These are phyloP conservation scores for Nigrospora osmanthi DNA, from an alignment of 2,329 filamentous ascomycete species.

Conservation along the genomic window DNA sequence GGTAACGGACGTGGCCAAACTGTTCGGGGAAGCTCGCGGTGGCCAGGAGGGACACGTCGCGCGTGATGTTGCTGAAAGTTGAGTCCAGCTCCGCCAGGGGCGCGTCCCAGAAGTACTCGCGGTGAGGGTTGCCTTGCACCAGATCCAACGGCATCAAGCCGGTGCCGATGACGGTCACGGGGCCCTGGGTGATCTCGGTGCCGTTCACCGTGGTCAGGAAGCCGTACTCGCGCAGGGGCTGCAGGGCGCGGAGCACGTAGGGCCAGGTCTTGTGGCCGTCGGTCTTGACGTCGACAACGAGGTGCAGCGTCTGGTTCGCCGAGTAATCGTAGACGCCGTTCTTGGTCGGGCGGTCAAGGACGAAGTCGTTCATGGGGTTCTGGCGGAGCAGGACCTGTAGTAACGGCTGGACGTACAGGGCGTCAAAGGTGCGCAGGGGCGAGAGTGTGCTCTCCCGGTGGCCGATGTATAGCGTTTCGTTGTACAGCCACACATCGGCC, in stretches of 20 bases:
- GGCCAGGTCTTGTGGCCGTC: constrained; percentile 40
- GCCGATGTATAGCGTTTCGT: constrained; percentile 48
- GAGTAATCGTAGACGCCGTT: constrained; percentile 45
- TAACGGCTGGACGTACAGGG: constrained; percentile 56
- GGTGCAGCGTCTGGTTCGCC: constrained; percentile 41
- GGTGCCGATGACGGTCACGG: constrained; percentile 59
- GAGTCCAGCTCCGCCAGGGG: constrained; percentile 12
- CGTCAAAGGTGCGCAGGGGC: constrained; percentile 44
- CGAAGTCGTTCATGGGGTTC: constrained; percentile 36
- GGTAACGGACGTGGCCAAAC: constrained; percentile 23
- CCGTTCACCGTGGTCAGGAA: constrained; percentile 46
- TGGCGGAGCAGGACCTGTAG: constrained; percentile 45
- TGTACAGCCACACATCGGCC: constrained; percentile 57
- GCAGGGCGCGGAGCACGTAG: constrained; percentile 41
- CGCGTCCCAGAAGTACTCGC: constrained; percentile 55
- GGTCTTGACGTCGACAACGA: constrained; percentile 63
- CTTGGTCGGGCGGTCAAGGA: constrained; percentile 23
- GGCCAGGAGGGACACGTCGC: constrained; percentile 15
- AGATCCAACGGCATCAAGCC: constrained; percentile 51
- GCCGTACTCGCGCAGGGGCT: constrained; percentile 44
- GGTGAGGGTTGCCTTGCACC: constrained; percentile 36
- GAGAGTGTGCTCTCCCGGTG: constrained; percentile 47
- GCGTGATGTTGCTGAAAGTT: constrained; percentile 14
- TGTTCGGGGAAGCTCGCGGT: constrained; percentile 26
- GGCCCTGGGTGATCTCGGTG: constrained; percentile 36